Evolutionary conservation across 352 stramenopile genomes (phyloP).

Genomic region (Globisporangium abappressorium): DNA sequence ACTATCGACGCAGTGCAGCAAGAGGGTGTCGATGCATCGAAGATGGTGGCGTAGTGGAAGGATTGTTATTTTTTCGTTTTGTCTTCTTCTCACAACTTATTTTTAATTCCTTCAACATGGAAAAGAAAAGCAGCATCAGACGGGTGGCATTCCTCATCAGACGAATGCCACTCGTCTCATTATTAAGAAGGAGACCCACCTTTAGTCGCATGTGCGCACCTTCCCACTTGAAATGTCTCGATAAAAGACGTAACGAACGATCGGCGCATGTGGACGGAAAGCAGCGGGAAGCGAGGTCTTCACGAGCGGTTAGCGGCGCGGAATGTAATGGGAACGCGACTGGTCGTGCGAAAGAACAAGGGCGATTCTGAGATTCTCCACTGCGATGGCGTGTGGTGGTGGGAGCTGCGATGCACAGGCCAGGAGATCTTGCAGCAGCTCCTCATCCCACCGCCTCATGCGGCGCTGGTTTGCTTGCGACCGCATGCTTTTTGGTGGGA

Average conservation of each 20-base stretch:
- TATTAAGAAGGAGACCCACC: neutral
- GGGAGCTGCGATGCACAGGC: neutral
- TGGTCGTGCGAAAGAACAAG: neutral
- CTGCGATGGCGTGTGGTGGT: neutral
- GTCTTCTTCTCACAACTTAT: neutral
- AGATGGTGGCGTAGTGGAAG: neutral
- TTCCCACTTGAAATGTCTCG: neutral
- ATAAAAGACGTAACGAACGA: neutral
- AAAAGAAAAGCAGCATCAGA: neutral
- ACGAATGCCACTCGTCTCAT: neutral
- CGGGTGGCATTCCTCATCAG: too few relatives aligned
- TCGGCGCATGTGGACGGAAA: neutral
- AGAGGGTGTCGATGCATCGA: neutral
- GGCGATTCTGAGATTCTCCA: neutral
- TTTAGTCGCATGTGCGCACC: neutral
- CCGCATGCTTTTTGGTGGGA: neutral
- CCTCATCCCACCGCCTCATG: neutral
- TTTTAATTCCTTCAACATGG: neutral
- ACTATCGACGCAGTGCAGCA: neutral
- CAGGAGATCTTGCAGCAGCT: neutral
- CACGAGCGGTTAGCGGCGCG: neutral
- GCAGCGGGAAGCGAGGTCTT: neutral
- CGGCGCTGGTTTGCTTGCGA: too few relatives aligned
- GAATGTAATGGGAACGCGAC: neutral
- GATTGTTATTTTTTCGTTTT: slow-evolving; percentile 2